These are phyloP conservation scores for Funneliformis geosporum DNA, from an alignment of 192 early-diverging fungal genomes.

Conservation along the genomic window DNA sequence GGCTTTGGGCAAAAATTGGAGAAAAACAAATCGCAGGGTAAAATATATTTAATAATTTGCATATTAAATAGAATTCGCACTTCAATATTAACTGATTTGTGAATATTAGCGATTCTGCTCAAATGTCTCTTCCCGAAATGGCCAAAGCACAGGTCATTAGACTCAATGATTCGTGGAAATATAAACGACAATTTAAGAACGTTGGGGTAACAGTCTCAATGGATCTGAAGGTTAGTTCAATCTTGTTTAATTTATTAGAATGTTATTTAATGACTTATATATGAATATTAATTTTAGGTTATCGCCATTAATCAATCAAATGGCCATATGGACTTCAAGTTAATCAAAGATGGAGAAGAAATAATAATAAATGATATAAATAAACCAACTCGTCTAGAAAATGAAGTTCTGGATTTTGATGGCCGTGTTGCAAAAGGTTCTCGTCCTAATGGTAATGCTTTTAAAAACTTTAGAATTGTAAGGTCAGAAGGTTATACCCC, in stretches of 20 bases:
- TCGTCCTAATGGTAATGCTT: conserved; percentile 53
- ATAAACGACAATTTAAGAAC: conserved; percentile 9
- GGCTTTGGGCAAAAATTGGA: not conserved
- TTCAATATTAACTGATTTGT: not conserved
- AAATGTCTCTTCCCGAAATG: conserved; percentile 10
- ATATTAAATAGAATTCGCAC: not conserved
- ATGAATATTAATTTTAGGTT: conserved; percentile 7
- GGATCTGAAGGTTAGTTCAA: not conserved
- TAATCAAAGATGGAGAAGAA: not conserved
- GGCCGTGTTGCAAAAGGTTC: conserved; percentile 43
- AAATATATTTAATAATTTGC: not conserved
- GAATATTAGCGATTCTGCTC: conserved; percentile 10
- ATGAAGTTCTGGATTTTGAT: conserved; percentile 46
- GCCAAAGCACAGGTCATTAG: not conserved
- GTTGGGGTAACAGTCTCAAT: not conserved
- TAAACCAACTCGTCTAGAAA: conserved; percentile 48
- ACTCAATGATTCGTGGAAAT: not conserved
- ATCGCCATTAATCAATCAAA: not conserved
- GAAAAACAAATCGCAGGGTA: conserved; percentile 15
- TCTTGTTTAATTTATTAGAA: not conserved
- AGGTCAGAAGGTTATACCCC: not conserved
- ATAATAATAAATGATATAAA: not conserved
- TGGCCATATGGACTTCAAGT: not conserved
- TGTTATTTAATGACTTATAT: not conserved
- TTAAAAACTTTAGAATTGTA: conserved; percentile 24